phyloP scores from a whole-genome alignment of 768 basidiomycete species.

The Psilocybe tampanensis region DNA sequence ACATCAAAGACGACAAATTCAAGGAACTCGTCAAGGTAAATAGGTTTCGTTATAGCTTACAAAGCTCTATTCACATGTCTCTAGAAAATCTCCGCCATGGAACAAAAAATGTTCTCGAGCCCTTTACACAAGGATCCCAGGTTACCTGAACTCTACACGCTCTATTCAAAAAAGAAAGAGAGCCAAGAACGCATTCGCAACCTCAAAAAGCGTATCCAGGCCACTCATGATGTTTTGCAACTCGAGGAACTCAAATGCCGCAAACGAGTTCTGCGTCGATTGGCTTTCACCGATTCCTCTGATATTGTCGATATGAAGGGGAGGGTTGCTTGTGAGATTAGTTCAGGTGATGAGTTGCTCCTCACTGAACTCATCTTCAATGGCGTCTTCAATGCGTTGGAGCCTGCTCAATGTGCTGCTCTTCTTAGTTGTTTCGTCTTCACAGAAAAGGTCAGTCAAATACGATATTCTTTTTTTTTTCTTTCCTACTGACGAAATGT shows the following conservation, averaged over 20 bases:
- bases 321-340: slow-evolving; percentile 97
- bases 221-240: slow-evolving; percentile 91
- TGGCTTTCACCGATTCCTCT: slow-evolving; percentile 85
- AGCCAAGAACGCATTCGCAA: slow-evolving; percentile 69
- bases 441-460: slow-evolving; percentile 76
- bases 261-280: slow-evolving; percentile 89
- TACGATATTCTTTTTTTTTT: no score
- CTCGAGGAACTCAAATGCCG: slow-evolving; percentile 95
- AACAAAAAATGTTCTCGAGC: slow-evolving; percentile 80
- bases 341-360: slow-evolving; percentile 93
- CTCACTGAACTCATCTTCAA: slow-evolving; percentile 98
- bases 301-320: slow-evolving; percentile 99
- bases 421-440: slow-evolving; percentile 98
- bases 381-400: slow-evolving; percentile 88
- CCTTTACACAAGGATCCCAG: slow-evolving; percentile 78
- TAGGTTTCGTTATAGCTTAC: not conserved
- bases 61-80: not conserved
- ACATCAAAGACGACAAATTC: slow-evolving; percentile 94
- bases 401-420: slow-evolving; percentile 91
- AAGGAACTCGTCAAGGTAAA: slow-evolving; percentile 78
- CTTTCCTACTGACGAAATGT: not conserved
- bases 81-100: slow-evolving; percentile 35
- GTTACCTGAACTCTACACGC: slow-evolving; percentile 78
- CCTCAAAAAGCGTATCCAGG: slow-evolving; percentile 84
- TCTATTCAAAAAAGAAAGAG: slow-evolving; percentile 78